Conservation (phyloP, 2,329 filamentous ascomycete species). For the Beauveria sp. region DNA sequence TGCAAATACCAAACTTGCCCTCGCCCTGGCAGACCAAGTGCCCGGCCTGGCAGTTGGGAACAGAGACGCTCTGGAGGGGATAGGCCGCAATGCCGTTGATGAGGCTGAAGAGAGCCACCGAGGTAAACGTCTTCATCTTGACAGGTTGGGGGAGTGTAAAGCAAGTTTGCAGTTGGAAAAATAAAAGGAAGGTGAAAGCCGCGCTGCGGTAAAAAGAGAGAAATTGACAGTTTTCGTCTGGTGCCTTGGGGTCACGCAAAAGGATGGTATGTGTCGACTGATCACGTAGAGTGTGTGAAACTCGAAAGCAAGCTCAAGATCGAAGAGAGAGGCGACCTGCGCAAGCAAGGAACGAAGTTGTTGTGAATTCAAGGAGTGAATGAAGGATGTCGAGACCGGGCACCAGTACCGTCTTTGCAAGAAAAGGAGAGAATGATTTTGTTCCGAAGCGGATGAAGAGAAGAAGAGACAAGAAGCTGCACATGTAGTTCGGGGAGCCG, state of each 20-base stretch:
- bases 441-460: conserved; percentile 5
- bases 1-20: conserved; percentile 6
- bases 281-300: background rate
- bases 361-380: conserved; percentile 6
- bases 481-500: background rate
- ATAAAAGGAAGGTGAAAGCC: background rate
- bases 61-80: background rate
- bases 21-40: conserved; percentile 8
- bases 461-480: background rate
- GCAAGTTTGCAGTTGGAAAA: background rate
- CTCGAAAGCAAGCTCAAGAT: background rate
- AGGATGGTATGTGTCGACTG: background rate
- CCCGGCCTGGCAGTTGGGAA: background rate
- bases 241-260: background rate
- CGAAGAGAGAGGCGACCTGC: conserved; percentile 10
- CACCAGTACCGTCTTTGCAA: conserved; percentile 9
- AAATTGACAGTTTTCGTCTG: background rate
- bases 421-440: background rate
- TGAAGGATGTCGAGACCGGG: background rate
- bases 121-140: conserved; percentile 6
- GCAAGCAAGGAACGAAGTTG: conserved; percentile 3
- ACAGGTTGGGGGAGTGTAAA: background rate
- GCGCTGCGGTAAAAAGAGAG: background rate
- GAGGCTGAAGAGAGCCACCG: conserved; percentile 9
- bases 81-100: conserved; percentile 2